Evolutionary conservation across 257 asterid genomes (phyloP), one percentile per base, ranked within the genome.

Genomic region (Jacaranda copaia): DNA sequence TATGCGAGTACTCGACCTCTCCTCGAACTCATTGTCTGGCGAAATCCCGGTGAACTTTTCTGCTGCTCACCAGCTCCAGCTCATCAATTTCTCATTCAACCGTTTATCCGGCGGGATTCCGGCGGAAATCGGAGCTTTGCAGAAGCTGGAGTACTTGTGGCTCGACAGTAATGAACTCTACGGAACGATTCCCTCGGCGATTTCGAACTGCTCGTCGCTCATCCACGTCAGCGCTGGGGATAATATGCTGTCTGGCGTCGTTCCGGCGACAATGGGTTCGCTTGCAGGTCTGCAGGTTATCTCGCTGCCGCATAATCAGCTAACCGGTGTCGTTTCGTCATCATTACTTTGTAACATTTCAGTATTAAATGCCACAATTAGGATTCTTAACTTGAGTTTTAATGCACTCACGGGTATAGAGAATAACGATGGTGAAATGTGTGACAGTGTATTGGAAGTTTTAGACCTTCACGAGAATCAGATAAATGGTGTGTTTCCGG

Each of bases 121-220:
- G 73, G 86, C 87, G 69, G 39, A 71, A 9, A 70, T 91, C 16
- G 98, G 98, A 12, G 68, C 57, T 14, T 66, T 93, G 62, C 88
- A 81, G 82, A 78, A 74, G 78, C 73, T 93, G 72, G 78, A 80
- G 82, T 84, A 86, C 70, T 40, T 93, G 48, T 84, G 90, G 92
- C 85, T 93, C 14, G 98, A 93, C 77, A 82, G 81, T 0, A 93
- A 93, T 51, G 25, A 57, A 6, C 85, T 93, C 15, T 77, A 75
- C 56, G 96, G 98, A 3, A 93, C 98, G 2, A 83, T 93, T 63
- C 94, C 97, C 3, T 91, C 98, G 7, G 93, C 97, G 45, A 74
- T 93, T 6, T 84, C 93, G 5, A 93, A 91, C 87, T 93, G 97
- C 58, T 84, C 94, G 42, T 78, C 94, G 61, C 85, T 93, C 36